Conservation (phyloP, 75 land plant species). For the Cupressus sempervirens region DNA sequence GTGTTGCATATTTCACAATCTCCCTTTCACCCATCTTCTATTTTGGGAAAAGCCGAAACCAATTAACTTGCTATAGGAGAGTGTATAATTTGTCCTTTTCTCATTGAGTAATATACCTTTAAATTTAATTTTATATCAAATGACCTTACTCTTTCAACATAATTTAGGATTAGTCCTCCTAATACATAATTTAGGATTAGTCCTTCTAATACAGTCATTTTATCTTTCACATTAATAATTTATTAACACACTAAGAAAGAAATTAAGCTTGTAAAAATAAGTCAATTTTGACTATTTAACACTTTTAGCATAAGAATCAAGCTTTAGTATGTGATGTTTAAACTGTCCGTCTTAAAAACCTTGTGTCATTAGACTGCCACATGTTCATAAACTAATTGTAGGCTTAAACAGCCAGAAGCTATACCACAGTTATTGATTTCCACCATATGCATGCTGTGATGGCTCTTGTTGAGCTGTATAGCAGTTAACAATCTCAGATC, state of each 20-base stretch:
- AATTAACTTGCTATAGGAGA: not conserved
- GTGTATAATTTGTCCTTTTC: not conserved
- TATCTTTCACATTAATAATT: too few species aligned
- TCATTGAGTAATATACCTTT: not conserved
- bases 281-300: too few species aligned
- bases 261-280: too few species aligned
- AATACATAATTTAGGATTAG: too few species aligned
- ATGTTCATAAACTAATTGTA: not conserved
- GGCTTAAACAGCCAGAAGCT: not conserved
- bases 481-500: not conserved
- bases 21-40: not conserved
- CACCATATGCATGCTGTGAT: not conserved
- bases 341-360: too few species aligned
- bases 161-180: too few species aligned
- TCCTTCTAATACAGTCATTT: too few species aligned
- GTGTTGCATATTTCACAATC: not conserved
- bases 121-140: not conserved
- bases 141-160: too few species aligned
- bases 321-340: too few species aligned
- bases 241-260: too few species aligned
- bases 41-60: not conserved
- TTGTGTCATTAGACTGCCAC: not conserved
- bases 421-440: not conserved
- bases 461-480: slow-evolving; percentile 8
- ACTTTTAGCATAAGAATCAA: too few species aligned